Evolutionary conservation across 1,139 yeast genomes (phyloP).

Genomic region (Meyerozyma guilliermondii): DNA sequence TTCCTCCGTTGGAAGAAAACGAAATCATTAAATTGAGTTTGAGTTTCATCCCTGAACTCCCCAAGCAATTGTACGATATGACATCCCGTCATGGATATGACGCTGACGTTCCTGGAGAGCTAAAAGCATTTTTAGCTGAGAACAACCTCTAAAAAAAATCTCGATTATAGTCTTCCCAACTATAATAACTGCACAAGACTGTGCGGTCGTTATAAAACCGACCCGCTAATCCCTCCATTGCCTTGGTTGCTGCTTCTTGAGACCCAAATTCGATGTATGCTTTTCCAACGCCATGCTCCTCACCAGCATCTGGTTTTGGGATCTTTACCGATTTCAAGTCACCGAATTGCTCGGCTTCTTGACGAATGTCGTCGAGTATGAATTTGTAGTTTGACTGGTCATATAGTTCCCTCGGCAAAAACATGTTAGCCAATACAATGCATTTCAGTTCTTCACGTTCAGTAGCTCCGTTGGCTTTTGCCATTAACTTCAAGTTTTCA

Average conservation of each 20-base stretch:
- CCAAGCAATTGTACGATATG: constrained; percentile 61
- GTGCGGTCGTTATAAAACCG: constrained; percentile 65
- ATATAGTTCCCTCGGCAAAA: constrained; percentile 59
- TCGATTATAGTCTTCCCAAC: constrained; percentile 50
- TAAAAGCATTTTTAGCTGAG: constrained; percentile 20
- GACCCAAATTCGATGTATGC: constrained; percentile 62
- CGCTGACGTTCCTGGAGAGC: constrained; percentile 36
- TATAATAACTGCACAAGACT: constrained; percentile 59
- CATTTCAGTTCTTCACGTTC: constrained; percentile 48
- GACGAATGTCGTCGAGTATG: constrained; percentile 46
- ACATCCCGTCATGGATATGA: constrained; percentile 73
- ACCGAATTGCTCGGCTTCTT: constrained; percentile 52
- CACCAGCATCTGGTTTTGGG: constrained; percentile 59
- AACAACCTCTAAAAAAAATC: constrained; percentile 16
- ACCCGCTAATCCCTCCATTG: constrained; percentile 64
- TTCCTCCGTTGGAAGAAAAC: constrained; percentile 68
- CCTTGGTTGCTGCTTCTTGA: constrained; percentile 48
- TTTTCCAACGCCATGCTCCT: constrained; percentile 64
- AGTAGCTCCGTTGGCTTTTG: constrained; percentile 28
- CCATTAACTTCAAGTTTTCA: constrained; percentile 27
- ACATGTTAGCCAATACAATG: constrained; percentile 59
- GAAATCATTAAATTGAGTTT: constrained; percentile 76
- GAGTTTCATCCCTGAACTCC: constrained; percentile 75
- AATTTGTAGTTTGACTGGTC: constrained; percentile 48
- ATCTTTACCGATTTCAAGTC: constrained; percentile 50